Evolutionary conservation across 2,329 filamentous ascomycete genomes (phyloP).

Genomic region (Neocatenulostroma microsporum): DNA sequence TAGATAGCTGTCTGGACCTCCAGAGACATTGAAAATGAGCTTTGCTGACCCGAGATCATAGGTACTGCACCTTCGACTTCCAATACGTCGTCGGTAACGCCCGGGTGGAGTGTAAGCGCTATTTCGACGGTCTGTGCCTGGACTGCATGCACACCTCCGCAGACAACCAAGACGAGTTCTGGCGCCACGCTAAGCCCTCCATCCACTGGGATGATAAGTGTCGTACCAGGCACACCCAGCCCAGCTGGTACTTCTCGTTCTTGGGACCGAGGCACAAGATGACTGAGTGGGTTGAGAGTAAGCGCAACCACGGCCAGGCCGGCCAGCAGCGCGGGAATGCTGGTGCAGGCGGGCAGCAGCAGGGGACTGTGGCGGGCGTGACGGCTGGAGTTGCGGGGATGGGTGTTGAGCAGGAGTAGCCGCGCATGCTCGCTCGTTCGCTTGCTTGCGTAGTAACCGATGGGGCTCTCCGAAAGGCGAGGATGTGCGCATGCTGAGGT

Average conservation of each 20-base stretch:
- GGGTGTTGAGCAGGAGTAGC: too few relatives aligned
- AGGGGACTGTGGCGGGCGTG: too few relatives aligned
- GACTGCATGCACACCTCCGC: slow-evolving; percentile 24
- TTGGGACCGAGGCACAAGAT: slow-evolving; percentile 14
- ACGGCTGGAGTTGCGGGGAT: too few relatives aligned
- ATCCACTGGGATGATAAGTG: slow-evolving; percentile 23
- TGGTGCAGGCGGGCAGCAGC: too few relatives aligned
- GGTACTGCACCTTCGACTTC: slow-evolving; percentile 10
- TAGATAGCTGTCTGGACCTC: too few relatives aligned
- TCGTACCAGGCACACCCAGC: slow-evolving; percentile 22
- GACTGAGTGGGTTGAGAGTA: slow-evolving; percentile 9
- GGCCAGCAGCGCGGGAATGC: too few relatives aligned
- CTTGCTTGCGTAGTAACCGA: too few relatives aligned
- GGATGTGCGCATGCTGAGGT: too few relatives aligned
- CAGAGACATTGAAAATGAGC: not conserved
- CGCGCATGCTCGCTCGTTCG: too few relatives aligned
- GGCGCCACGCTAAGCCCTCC: slow-evolving; percentile 12
- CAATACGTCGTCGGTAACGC: slow-evolving; percentile 4
- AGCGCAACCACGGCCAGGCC: too few relatives aligned
- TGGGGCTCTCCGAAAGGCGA: too few relatives aligned
- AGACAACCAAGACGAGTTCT: slow-evolving; percentile 10
- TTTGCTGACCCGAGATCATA: not conserved
- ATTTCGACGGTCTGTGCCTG: slow-evolving; percentile 29
- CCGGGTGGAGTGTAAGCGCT: slow-evolving; percentile 3
- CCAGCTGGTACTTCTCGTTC: slow-evolving; percentile 27